A percentile compares a stretch with the other conserved stretches of the same genome.
Conservation (phyloP, 192 early-diverging fungal species). For the Entomortierella parvispora region DNA sequence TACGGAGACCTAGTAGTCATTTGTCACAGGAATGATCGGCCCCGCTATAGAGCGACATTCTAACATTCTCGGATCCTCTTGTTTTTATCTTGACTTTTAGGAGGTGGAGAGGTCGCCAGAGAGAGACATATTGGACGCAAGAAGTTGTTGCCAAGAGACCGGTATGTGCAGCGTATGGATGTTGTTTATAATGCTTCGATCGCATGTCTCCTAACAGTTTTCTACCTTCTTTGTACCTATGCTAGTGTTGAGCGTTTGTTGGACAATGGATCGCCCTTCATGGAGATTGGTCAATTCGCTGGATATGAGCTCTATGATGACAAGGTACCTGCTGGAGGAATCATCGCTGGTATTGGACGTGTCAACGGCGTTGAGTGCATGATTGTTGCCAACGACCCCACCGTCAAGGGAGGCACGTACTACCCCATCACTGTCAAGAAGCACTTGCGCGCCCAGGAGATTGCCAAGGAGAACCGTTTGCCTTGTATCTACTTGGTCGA, state of each 20-base stretch:
- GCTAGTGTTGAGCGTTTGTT: slow-evolving; percentile 75
- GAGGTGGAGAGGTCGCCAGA: slow-evolving; percentile 86
- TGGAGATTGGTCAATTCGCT: slow-evolving; percentile 95
- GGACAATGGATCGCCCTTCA: slow-evolving; percentile 88
- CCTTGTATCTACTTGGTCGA: slow-evolving; percentile 97
- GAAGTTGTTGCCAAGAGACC: slow-evolving; percentile 93
- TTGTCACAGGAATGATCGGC: too few relatives aligned
- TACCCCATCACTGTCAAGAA: slow-evolving; percentile 97
- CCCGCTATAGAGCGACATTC: too few relatives aligned
- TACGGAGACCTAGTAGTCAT: slow-evolving; percentile 38
- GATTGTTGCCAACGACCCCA: slow-evolving; percentile 97
- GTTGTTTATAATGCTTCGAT: not conserved
- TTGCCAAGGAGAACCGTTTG: slow-evolving; percentile 90
- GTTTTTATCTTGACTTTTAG: slow-evolving; percentile 46
- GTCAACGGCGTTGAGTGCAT: slow-evolving; percentile 94
- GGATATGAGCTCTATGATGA: slow-evolving; percentile 89
- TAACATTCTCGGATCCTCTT: not conserved
- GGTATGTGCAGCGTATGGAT: slow-evolving; percentile 52
- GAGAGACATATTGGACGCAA: slow-evolving; percentile 84
- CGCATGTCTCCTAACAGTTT: too few relatives aligned
- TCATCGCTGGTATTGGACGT: slow-evolving; percentile 97
- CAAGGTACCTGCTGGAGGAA: slow-evolving; percentile 85
- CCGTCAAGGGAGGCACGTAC: slow-evolving; percentile 98
- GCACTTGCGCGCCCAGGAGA: slow-evolving; percentile 97
- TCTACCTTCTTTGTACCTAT: not conserved